Conservation (phyloP, 805 yeast genomes). For the Hanseniaspora nectarophila region DNA sequence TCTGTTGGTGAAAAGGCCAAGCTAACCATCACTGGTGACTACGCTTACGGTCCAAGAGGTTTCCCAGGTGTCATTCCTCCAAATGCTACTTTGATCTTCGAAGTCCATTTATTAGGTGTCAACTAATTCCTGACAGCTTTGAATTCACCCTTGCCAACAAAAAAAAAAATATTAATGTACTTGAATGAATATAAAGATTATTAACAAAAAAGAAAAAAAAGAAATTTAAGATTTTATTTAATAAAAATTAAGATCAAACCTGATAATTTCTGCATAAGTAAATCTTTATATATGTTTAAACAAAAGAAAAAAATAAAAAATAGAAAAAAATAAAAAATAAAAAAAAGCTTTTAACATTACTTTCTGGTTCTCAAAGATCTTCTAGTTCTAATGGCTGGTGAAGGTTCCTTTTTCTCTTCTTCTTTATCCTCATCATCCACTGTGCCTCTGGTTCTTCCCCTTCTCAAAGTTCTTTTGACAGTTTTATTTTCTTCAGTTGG, state of each 20-base stretch:
- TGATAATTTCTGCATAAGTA: too few species aligned
- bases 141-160: too few species aligned
- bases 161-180: neutral
- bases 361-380: constrained; percentile 3
- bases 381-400: constrained; percentile 9
- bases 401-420: constrained; percentile 17
- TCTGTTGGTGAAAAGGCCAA: constrained; percentile 88
- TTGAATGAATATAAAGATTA: too few species aligned
- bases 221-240: too few species aligned
- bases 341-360: neutral
- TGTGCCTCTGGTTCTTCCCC: constrained; percentile 13
- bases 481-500: constrained; percentile 1
- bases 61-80: constrained; percentile 96
- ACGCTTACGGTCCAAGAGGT: constrained; percentile 90
- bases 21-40: constrained; percentile 81
- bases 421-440: neutral
- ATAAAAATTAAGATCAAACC: too few species aligned
- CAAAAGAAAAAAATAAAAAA: neutral
- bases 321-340: neutral
- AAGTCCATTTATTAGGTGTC: constrained; percentile 54
- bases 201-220: neutral
- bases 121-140: too few species aligned
- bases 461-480: constrained; percentile 7
- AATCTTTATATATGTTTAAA: too few species aligned
- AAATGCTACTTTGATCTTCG: constrained; percentile 81